Evolutionary conservation across 2,329 filamentous ascomycete genomes (phyloP).

Genomic region (Fusarium drepaniforme): DNA sequence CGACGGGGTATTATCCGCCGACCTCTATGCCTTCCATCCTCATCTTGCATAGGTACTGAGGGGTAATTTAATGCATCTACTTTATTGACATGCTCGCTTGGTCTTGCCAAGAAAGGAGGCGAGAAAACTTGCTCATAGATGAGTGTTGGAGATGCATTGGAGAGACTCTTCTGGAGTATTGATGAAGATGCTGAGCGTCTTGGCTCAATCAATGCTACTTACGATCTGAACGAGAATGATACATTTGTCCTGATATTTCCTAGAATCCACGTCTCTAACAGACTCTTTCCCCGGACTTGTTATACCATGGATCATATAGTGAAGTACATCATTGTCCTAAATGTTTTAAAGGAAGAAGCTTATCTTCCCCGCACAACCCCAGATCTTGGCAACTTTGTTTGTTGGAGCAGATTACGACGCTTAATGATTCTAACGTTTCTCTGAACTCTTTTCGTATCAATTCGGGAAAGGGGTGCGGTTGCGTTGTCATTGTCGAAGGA

Average conservation of each 20-base stretch:
- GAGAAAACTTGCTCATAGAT: not conserved
- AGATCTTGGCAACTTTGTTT: slow-evolving; percentile 3
- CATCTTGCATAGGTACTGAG: not conserved
- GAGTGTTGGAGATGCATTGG: not conserved
- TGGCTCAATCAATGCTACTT: not conserved
- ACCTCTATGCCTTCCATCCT: not conserved
- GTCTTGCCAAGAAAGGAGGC: not conserved
- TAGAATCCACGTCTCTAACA: no score
- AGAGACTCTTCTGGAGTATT: not conserved
- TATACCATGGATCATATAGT: not conserved
- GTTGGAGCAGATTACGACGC: not conserved
- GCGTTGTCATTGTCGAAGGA: not conserved
- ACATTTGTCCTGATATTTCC: no score
- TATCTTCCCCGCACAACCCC: slow-evolving; percentile 11
- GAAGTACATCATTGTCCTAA: not conserved
- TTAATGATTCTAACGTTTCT: not conserved
- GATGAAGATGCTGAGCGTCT: not conserved
- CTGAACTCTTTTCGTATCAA: not conserved
- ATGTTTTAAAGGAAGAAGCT: not conserved
- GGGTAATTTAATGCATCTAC: not conserved
- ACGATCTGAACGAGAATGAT: not conserved
- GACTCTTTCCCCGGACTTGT: not conserved
- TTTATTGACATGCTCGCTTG: not conserved
- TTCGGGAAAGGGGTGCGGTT: not conserved
- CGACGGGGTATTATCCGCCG: not conserved